Evolutionary conservation across 2,329 filamentous ascomycete genomes (phyloP), one percentile per base, ranked within the genome.

Genomic region (Epichloe bromicola): DNA sequence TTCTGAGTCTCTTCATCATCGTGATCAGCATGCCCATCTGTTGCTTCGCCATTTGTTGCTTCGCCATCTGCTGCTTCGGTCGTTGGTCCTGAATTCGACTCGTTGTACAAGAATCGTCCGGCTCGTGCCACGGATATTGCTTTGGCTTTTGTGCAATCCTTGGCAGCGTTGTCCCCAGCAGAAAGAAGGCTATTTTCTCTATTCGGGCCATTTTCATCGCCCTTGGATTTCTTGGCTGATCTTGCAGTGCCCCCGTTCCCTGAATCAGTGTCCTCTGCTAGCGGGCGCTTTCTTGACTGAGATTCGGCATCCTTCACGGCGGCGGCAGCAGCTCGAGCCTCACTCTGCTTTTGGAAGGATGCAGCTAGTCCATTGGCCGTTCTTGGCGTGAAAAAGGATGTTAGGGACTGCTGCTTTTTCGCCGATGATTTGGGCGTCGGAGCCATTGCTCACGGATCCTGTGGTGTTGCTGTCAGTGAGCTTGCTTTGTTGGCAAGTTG

Each of bases 361-460:
- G 68, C 61, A n/a, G 65, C 60, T 23, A 71, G 59, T 52, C 70
- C 71, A 63, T 75, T 76, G 61, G 69, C 64, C 12, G 78, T 70
- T 56, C 77, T 83, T 14, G 80, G 80, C 1, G 81, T 78, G 64
- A 95, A 95, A 69, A 95, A 95, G 62, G 82, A 90, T 3, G 88
- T 93, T 54, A 96, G 83, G 1, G 88, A 87, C 57, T 84, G 79
- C 63, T 96, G 88, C 60, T 84, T 86, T 67, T 85, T 86, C 50
- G 65, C 69, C 30, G 68, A 36, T 17, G 49, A 39, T 12, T 41
- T 49, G 1, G 72, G 52, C 40, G 58, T 50, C 10, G 67, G 65
- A 19, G 67, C 59, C 67, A 70, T 70, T 36, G 48, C 50, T 43
- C 34, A 19, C 30, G 17, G 19, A 23, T 15, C 12, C 15, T 19